Conservation (phyloP, 257 asterid species). For the Parsonsia alboflavescens region DNA sequence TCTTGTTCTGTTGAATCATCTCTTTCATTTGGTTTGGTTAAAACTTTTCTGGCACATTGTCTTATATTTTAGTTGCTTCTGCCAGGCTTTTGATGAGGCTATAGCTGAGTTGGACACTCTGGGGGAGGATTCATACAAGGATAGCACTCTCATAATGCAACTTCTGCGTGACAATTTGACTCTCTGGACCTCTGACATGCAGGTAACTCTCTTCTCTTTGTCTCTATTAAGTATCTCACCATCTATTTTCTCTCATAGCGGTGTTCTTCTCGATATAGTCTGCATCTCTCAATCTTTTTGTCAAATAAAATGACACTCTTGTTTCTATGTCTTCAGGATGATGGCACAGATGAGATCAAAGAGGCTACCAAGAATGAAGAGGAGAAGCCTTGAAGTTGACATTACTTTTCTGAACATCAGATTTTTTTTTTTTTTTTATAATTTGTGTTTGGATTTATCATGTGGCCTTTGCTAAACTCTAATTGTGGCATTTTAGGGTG, state of each 20-base stretch:
- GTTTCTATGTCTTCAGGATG: slow-evolving; percentile 18
- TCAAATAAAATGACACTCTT: not conserved
- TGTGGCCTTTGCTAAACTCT: not conserved
- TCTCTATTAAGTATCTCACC: not conserved
- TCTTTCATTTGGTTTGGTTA: not conserved
- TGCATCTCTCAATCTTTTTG: not conserved
- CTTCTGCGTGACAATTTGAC: slow-evolving; percentile 33
- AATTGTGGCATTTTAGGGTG: slow-evolving; percentile 6
- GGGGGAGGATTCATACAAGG: slow-evolving; percentile 36
- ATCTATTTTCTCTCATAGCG: no score
- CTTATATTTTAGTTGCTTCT: slow-evolving; percentile 1
- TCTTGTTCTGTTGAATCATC: not conserved
- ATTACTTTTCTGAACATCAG: not conserved
- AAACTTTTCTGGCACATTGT: not conserved
- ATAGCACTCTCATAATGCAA: slow-evolving; percentile 34
- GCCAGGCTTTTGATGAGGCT: slow-evolving; percentile 30
- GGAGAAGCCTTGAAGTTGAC: slow-evolving; percentile 24
- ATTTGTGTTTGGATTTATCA: slow-evolving; percentile 2
- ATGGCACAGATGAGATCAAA: slow-evolving; percentile 29
- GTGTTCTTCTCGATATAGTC: not conserved
- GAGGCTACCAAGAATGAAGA: slow-evolving; percentile 27
- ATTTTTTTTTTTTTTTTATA: not conserved
- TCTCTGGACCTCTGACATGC: slow-evolving; percentile 33
- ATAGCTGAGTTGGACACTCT: slow-evolving; percentile 33
- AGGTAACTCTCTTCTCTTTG: slow-evolving; percentile 13